Evolutionary conservation across 257 asterid genomes (phyloP).

Genomic region (Parsonsia alboflavescens): DNA sequence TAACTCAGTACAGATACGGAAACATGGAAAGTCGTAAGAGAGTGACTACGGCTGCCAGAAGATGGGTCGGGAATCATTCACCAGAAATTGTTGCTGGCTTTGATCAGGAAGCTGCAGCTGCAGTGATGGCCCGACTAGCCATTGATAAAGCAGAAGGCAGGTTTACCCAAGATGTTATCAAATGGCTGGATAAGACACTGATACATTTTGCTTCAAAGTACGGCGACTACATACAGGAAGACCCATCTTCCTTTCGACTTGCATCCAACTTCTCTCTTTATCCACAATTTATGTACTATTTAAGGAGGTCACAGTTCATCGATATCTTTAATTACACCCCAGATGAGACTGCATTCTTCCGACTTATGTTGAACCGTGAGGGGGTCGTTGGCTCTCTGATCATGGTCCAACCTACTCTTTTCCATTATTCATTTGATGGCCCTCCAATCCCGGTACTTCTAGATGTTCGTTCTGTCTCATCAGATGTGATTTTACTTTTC

Average conservation of each 20-base stretch:
- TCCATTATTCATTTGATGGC: conserved; percentile 85
- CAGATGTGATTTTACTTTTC: conserved; percentile 80
- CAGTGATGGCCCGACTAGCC: conserved; percentile 87
- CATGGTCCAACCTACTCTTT: conserved; percentile 95
- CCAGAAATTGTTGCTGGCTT: conserved; percentile 79
- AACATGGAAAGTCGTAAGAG: conserved; percentile 70
- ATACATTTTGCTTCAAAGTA: conserved; percentile 70
- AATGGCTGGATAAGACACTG: conserved; percentile 73
- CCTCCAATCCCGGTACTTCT: conserved; percentile 83
- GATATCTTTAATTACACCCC: conserved; percentile 85
- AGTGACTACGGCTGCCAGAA: conserved; percentile 88
- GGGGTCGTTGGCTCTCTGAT: conserved; percentile 78
- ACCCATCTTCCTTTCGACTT: conserved; percentile 81
- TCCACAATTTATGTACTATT: conserved; percentile 88
- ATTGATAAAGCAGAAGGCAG: conserved; percentile 41
- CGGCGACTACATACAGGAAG: conserved; percentile 86
- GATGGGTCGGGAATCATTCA: conserved; percentile 76
- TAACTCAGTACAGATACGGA: conserved; percentile 66
- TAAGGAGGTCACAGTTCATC: conserved; percentile 84
- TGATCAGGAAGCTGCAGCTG: conserved; percentile 95
- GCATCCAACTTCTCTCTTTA: conserved; percentile 67
- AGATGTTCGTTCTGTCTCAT: conserved; percentile 70
- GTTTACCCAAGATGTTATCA: conserved; percentile 52
- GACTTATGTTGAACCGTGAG: conserved; percentile 79
- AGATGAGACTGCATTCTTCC: conserved; percentile 82